Base-by-base conservation (phyloP, 2,329 filamentous ascomycete genomes). In the Pleoardoris graminearum region DNA sequence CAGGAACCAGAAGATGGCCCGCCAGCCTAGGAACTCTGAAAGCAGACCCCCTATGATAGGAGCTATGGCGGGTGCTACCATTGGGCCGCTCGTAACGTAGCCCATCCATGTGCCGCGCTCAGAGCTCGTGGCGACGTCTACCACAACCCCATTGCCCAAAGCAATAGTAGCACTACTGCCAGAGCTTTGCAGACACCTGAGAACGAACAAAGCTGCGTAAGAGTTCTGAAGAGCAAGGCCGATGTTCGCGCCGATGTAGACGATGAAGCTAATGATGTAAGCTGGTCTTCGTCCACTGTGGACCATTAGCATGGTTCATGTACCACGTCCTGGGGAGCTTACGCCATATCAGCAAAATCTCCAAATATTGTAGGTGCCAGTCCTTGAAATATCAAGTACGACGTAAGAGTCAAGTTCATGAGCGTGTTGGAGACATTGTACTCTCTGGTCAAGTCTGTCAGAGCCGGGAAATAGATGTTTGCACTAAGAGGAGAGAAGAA, bases 81-180 rank as follows among this genome's bases (percentile, higher is more conserved):
- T 65, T 5, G 61, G 56, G 2, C 86, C 84, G 1, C 82, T 78
- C 12, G 81, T 80, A 2, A 88, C 82, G 46, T 85, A 72, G 4
- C 75, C 77, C 65, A 80, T 76, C 51, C 73, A 78, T 3, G 62
- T 63, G 1, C 76, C 76, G 33, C 77, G 60, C 46, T 79, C 75
- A 1, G 67, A 68, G 35, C 67, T 63, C 5, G 75, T 77, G 4
- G 72, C 66, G 35, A 77, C 62, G 50, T 79, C 77, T 4, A 71
- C 72, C 3, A 75, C 70, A 1, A 77, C 70, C 0, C 73, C 76
- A 25, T 68, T 71, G 1, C 67, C 69, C 3, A 79, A 58, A 0
- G 75, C 73, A 3, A 78, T 68, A 0, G 73, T 77, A 0, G 72
- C 73, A 27, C 68, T 70, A 27, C 65, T 69, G 1, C 74, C 73